A percentile compares a stretch with the other conserved stretches of the same genome.
phyloP scores from a whole-genome alignment of 768 basidiomycete genomes.

The Serpula lacrymans region DNA sequence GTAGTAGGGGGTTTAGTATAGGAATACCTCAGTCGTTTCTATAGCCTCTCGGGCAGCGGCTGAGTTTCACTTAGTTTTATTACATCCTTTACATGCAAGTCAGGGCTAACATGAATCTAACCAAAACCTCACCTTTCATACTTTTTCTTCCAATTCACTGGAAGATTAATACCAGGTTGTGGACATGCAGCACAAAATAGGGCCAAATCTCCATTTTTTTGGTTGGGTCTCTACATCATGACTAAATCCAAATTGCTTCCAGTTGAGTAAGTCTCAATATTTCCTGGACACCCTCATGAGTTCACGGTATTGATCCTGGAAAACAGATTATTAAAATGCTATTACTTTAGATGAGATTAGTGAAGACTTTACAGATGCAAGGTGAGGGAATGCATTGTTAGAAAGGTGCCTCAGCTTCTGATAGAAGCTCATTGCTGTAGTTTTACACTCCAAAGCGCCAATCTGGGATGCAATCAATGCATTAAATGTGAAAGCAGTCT shows the following conservation, averaged over 20 bases:
- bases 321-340: background rate
- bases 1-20: too few species aligned
- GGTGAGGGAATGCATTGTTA: background rate
- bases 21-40: too few species aligned
- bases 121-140: background rate
- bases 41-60: too few species aligned
- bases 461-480: slow-evolving; percentile 6
- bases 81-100: too few species aligned
- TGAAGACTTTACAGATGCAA: background rate
- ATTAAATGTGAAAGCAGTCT: slow-evolving; percentile 8
- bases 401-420: background rate
- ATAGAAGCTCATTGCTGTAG: slow-evolving; percentile 1
- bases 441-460: slow-evolving; percentile 7
- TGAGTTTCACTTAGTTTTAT: too few species aligned
- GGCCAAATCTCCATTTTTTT: background rate
- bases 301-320: slow-evolving; percentile 1
- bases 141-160: slow-evolving; percentile 2
- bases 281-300: slow-evolving; percentile 1
- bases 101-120: too few species aligned
- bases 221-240: background rate
- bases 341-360: background rate
- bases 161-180: slow-evolving; percentile 4
- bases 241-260: background rate
- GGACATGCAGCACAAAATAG: slow-evolving; percentile 6
- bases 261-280: slow-evolving; percentile 2